Evolutionary conservation across 75 land plant species (phyloP), one percentile per base, ranked within the genome.

Genomic region (Adiantum capillusveneris): DNA sequence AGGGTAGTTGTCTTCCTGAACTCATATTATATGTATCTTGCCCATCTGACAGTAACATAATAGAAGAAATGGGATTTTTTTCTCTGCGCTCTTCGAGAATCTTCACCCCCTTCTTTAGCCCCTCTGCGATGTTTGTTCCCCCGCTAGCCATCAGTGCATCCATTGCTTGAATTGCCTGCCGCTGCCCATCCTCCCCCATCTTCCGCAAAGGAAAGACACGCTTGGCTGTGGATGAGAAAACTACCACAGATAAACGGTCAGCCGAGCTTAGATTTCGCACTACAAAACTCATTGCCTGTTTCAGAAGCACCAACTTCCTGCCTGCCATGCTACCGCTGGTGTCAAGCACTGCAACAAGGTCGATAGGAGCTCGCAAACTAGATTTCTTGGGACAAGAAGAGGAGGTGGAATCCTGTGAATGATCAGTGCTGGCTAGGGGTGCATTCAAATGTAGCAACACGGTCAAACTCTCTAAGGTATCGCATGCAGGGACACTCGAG

Each of bases 61-160:
- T 81, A 53, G 88, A 81, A 25, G 71, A 66, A 27, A 86, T 87
- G 22, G 92, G 85, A 51, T 87, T 87, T 48, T 72, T 71, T 64
- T 55, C 61, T 31, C 59, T 75, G 36, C 91, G 79, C 7, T 88
- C 86, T 24, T 67, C 77, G 42, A 88, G 25, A 28, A 85, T 81
- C 67, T 86, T 83, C 20, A 80, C 80, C 46, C 87, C 91, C 67
- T 84, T 90, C 39, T 70, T 72, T 1, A 90, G 70, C 7, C 84
- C 96, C 48, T 81, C 87, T 21, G 83, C 82, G 62, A 90, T 90
- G 64, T 86, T 86, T 39, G 96, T 90, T 22, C 87, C 87, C 62
- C 96, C 96, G 53, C 62, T 75, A 31, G 85, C 53, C 2, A 30
- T 60, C 34, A 90, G 70, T 34, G 84, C 65, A 52, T 90, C 89